A percentile compares a stretch with the other conserved stretches of the same genome.
These are phyloP conservation scores for Colletotrichum filicis DNA, from an alignment of 2,329 filamentous ascomycete species.

Conservation along the genomic window DNA sequence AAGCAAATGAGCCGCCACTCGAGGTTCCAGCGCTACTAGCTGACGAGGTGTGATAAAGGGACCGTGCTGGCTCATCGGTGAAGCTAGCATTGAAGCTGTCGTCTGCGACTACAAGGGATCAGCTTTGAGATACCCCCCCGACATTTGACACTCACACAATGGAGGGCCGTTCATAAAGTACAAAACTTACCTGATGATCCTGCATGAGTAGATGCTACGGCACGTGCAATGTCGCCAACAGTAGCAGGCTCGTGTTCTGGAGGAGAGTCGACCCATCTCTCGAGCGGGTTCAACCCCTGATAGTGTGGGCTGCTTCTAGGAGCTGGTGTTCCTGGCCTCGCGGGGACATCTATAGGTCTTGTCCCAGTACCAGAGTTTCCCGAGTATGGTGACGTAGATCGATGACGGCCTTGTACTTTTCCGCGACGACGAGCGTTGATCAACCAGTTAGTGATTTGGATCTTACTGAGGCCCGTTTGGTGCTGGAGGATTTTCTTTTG, in stretches of 20 bases:
- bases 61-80: conserved; percentile 14
- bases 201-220: conserved; percentile 33
- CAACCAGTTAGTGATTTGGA: conserved; percentile 32
- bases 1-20: conserved; percentile 26
- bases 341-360: conserved; percentile 18
- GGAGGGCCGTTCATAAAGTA: conserved; percentile 13
- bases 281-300: conserved; percentile 18
- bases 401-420: conserved; percentile 58
- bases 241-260: conserved; percentile 40
- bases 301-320: conserved; percentile 14
- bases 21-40: conserved; percentile 38
- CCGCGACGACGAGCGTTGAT: conserved; percentile 26
- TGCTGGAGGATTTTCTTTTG: conserved; percentile 24
- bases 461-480: conserved; percentile 29
- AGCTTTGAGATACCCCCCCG: too few relatives aligned
- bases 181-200: conserved; percentile 14
- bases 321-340: conserved; percentile 16
- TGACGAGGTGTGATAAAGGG: conserved; percentile 34
- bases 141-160: too few relatives aligned
- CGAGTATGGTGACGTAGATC: conserved; percentile 44
- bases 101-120: conserved; percentile 2
- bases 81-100: conserved; percentile 8
- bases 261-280: conserved; percentile 36
- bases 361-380: conserved; percentile 30
- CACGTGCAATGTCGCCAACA: conserved; percentile 38